These are phyloP conservation scores for Phaeosphaeriaceae sp. DNA, from an alignment of 2,329 filamentous ascomycete species.

Conservation along the genomic window DNA sequence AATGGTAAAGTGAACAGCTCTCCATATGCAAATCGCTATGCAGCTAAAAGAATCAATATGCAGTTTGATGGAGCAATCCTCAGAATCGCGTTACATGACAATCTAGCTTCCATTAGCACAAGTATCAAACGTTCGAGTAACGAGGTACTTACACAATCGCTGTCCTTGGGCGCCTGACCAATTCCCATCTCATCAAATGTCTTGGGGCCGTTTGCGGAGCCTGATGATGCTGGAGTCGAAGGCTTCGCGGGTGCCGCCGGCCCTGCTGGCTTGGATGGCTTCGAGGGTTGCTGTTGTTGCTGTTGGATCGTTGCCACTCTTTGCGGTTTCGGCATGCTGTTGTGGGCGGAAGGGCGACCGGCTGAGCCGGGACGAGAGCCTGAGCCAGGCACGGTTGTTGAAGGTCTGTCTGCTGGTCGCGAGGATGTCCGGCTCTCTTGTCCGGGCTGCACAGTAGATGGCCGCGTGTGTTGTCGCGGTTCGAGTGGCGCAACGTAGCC, in stretches of 20 bases:
- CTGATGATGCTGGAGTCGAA: constrained; percentile 30
- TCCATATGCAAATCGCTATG: constrained; percentile 26
- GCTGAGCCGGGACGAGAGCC: constrained; percentile 34
- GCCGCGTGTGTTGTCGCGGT: constrained; percentile 42
- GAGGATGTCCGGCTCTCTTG: constrained; percentile 41
- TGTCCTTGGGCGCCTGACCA: constrained; percentile 80
- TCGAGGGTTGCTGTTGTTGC: constrained; percentile 20
- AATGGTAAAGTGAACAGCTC: constrained; percentile 2
- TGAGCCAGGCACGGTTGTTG: constrained; percentile 28
- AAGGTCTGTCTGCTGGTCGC: constrained; percentile 29
- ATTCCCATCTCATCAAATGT: constrained; percentile 99
- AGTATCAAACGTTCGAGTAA: neutral
- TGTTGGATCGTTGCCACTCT: constrained; percentile 33
- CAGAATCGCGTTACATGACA: constrained; percentile 31
- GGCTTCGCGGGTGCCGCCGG: constrained; percentile 37
- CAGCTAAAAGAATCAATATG: constrained; percentile 14
- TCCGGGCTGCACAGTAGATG: constrained; percentile 43
- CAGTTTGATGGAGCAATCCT: neutral
- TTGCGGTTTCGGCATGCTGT: constrained; percentile 32
- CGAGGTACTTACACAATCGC: constrained; percentile 77
- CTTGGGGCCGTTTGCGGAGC: constrained; percentile 78
- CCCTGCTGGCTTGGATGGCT: constrained; percentile 15
- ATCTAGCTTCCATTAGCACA: constrained; percentile 27
- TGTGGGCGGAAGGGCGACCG: constrained; percentile 36
- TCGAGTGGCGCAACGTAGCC: constrained; percentile 48